phyloP scores from a whole-genome alignment of 257 asterid genomes.

The Gentiana straminea region DNA sequence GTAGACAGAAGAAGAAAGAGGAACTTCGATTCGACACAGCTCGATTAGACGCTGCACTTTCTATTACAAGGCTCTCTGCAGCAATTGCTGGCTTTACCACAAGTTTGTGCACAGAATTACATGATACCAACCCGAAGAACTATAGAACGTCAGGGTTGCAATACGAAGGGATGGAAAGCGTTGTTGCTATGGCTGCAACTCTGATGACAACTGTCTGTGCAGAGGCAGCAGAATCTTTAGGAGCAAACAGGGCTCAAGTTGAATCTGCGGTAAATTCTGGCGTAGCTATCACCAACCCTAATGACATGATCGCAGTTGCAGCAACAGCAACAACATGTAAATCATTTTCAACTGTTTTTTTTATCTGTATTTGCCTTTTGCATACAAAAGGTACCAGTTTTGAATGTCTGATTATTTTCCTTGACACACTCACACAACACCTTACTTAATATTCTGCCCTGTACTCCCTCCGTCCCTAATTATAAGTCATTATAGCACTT shows the following conservation, averaged over 20 bases:
- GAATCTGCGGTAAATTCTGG: conserved; percentile 54
- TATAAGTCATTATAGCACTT: no score
- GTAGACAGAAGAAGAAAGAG: conserved; percentile 39
- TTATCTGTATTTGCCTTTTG: no score
- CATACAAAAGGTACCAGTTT: no score
- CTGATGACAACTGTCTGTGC: conserved; percentile 50
- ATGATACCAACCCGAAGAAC: conserved; percentile 12
- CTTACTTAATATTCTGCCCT: no score
- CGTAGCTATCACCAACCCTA: conserved; percentile 46
- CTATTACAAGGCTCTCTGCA: conserved; percentile 65
- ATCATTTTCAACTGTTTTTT: no score
- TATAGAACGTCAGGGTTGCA: conserved; percentile 12
- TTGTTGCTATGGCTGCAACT: conserved; percentile 51
- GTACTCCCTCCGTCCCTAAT: no score
- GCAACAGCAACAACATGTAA: conserved; percentile 68
- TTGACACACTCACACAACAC: no score
- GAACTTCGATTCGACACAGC: conserved; percentile 44
- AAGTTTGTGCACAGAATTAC: conserved; percentile 20
- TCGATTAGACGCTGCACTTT: conserved; percentile 48
- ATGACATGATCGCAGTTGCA: conserved; percentile 48
- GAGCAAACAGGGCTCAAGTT: conserved; percentile 42
- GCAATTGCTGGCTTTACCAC: conserved; percentile 50
- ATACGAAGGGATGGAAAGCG: conserved; percentile 26
- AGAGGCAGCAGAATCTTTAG: conserved; percentile 53
- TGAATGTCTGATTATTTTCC: no score